phyloP scores from a whole-genome alignment of 148 eudicot species.

The Silene latifolia region DNA sequence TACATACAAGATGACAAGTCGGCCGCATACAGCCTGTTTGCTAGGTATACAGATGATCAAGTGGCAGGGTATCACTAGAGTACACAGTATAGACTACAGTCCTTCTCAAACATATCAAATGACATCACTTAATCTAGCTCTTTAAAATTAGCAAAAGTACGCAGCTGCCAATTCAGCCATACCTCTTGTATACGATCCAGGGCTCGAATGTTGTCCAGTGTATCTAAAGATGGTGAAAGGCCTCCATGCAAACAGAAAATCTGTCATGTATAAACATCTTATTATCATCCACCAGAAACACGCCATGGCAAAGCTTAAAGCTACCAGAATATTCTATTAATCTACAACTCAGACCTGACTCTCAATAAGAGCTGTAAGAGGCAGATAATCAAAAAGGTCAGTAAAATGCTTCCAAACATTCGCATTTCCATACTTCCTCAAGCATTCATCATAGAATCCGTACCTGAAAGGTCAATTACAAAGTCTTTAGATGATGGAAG shows the following conservation, averaged over 20 bases:
- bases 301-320: neutral
- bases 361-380: conserved; percentile 96
- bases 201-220: conserved; percentile 85
- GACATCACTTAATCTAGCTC: neutral
- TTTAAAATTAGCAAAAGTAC: neutral
- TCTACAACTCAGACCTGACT: conserved; percentile 62
- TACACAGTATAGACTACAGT: too few relatives aligned
- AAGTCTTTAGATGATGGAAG: neutral
- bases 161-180: neutral
- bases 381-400: conserved; percentile 93
- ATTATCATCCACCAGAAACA: neutral
- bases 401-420: conserved; percentile 97
- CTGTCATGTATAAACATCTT: conserved; percentile 35
- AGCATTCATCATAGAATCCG: conserved; percentile 97
- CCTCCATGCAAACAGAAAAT: conserved; percentile 96
- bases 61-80: neutral
- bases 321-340: neutral
- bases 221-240: conserved; percentile 90
- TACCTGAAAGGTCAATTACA: conserved; percentile 46
- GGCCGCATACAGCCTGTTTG: neutral
- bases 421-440: conserved; percentile 95
- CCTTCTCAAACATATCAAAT: neutral
- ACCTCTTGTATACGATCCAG: conserved; percentile 98
- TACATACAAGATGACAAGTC: neutral
- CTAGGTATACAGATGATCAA: neutral